These are phyloP conservation scores for Rhizopogon salebrosus DNA, from an alignment of 768 basidiomycete species.

Conservation along the genomic window DNA sequence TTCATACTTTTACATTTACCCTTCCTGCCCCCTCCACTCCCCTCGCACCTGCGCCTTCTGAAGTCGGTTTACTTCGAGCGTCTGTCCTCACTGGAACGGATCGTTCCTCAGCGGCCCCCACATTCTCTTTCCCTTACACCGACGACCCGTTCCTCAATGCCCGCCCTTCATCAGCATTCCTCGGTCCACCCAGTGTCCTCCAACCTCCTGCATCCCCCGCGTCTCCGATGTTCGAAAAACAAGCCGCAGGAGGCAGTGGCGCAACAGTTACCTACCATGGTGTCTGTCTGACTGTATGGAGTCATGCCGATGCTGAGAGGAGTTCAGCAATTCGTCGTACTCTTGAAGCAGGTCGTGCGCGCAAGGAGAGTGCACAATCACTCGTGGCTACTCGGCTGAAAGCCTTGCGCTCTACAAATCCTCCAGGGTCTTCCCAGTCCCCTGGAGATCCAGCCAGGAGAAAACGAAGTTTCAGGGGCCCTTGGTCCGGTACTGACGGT, in stretches of 20 bases:
- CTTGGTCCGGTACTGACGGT: slow-evolving; percentile 60
- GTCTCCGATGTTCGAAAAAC: slow-evolving; percentile 28
- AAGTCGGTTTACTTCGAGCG: slow-evolving; percentile 54
- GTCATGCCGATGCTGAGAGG: slow-evolving; percentile 87
- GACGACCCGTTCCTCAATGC: slow-evolving; percentile 67
- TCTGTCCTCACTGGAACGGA: slow-evolving; percentile 66
- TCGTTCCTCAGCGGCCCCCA: slow-evolving; percentile 57
- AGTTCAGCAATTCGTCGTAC: slow-evolving; percentile 80
- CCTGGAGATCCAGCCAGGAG: slow-evolving; percentile 51
- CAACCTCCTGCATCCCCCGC: slow-evolving; percentile 25
- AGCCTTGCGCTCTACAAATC: slow-evolving; percentile 49
- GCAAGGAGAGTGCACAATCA: slow-evolving; percentile 78
- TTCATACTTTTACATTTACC: slow-evolving; percentile 88
- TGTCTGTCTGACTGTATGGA: slow-evolving; percentile 93
- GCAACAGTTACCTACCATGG: slow-evolving; percentile 72
- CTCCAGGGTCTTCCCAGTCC: slow-evolving; percentile 37
- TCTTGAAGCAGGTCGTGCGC: slow-evolving; percentile 69
- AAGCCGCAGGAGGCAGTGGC: slow-evolving; percentile 30
- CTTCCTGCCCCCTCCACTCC: slow-evolving; percentile 74
- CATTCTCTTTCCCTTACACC: slow-evolving; percentile 68
- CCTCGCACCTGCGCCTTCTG: slow-evolving; percentile 67
- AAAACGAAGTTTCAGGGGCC: slow-evolving; percentile 57
- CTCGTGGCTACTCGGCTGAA: slow-evolving; percentile 64
- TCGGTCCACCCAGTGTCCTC: slow-evolving; percentile 70
- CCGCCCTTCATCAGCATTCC: slow-evolving; percentile 73